Base-by-base conservation (phyloP, 2,329 filamentous ascomycete species). In the Arthroderma sp. region DNA sequence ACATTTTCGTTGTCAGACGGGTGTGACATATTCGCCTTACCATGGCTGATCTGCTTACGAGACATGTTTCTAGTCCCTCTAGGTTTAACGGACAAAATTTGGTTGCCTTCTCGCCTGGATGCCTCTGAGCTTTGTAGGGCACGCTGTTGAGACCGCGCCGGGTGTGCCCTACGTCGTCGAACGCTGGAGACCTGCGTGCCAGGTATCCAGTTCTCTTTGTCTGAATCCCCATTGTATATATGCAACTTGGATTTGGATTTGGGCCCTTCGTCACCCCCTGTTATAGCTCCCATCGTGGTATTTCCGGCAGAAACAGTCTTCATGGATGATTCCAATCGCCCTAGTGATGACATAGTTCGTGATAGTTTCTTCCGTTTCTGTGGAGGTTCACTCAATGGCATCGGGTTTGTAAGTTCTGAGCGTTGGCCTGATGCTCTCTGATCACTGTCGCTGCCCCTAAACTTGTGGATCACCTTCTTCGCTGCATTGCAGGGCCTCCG, bases 171-270 rank as follows among this genome's bases (percentile, higher is more conserved):
- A 4, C 58, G 57, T 32, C 62, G 61, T 44, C 61, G 62, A 36
- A 58, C 75, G 33, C 59, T 57, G 7, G 64, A 58, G 11, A 55
- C 51, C 32, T 62, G 61, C 22, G 68, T 71, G 3, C 69, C 69
- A 2, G 74, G 74, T 36, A 73, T 64, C 77, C 86, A 93, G 58
- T 96, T 96, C 67, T 96, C 89, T 66, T 96, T 96, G 61, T 96
- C 89, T 1, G 86, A 94, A 56, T 94, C 88, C 40, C 78, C 71
- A 61, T 66, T 76, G 10, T 76, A 59, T 54, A 43, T 30, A 28
- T 42, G 47, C 32, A 31, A 29, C 22, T 36, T 31, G 10, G 29
- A 28, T 32, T 34, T 43, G 33, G 27, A 28, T 36, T 37, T 44
- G 2, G 29, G 11, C 5, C 10, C 32, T 38, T 11, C 28, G 29